Conservation (phyloP, 345 rosid species). For the Erucastrum elatum region DNA sequence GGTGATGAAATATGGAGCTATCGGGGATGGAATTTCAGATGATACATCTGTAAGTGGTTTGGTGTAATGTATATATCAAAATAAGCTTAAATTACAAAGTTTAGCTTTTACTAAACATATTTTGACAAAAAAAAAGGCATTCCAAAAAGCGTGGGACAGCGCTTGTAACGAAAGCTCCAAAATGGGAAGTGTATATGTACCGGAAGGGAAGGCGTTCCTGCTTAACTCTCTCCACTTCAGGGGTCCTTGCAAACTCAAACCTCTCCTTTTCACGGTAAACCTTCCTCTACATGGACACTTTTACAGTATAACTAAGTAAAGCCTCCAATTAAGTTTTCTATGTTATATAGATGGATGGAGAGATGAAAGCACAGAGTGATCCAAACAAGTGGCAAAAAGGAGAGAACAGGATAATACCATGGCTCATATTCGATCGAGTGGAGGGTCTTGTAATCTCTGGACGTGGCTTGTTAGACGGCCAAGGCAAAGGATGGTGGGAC, state of each 20-base stretch:
- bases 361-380: slow-evolving; percentile 31
- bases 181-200: slow-evolving; percentile 26
- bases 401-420: slow-evolving; percentile 23
- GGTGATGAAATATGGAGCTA: slow-evolving; percentile 36
- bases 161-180: slow-evolving; percentile 30
- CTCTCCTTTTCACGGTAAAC: slow-evolving; percentile 23
- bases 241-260: slow-evolving; percentile 46
- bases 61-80: background rate
- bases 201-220: slow-evolving; percentile 35
- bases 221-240: slow-evolving; percentile 38
- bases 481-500: slow-evolving; percentile 48
- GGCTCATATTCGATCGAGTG: slow-evolving; percentile 37
- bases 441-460: slow-evolving; percentile 35
- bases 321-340: background rate
- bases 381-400: slow-evolving; percentile 29
- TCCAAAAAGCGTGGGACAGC: slow-evolving; percentile 37
- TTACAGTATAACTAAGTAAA: background rate
- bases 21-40: slow-evolving; percentile 31
- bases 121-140: slow-evolving; percentile 36
- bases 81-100: background rate
- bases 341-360: slow-evolving; percentile 28
- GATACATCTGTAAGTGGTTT: slow-evolving; percentile 30
- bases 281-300: background rate
- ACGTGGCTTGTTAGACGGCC: slow-evolving; percentile 45
- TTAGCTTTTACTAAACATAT: background rate